Conservation (phyloP, 257 asterid species). For the Eucommia ulmoides region DNA sequence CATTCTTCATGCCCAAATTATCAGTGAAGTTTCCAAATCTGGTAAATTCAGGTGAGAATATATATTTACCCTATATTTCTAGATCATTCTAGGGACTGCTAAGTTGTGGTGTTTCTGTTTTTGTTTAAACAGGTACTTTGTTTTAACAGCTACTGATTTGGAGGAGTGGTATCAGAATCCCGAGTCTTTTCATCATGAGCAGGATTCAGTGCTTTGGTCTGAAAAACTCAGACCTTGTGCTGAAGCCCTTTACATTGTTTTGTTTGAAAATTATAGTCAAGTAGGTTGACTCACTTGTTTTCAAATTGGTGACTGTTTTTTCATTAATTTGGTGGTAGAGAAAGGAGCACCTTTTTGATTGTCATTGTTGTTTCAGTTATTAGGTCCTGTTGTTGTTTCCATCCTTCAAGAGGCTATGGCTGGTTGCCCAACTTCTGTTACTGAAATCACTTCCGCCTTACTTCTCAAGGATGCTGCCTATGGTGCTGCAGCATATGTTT, state of each 20-base stretch:
- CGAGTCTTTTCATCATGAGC: conserved; percentile 88
- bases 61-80: too few relatives aligned
- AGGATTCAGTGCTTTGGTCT: conserved; percentile 87
- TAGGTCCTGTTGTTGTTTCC: conserved; percentile 94
- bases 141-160: conserved; percentile 70
- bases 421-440: conserved; percentile 72
- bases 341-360: conserved; percentile 14
- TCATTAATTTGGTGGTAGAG: conserved; percentile 5
- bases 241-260: conserved; percentile 84
- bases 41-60: too few relatives aligned
- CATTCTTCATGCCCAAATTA: too few relatives aligned
- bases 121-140: conserved; percentile 70
- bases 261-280: conserved; percentile 86
- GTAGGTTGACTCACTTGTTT: conserved; percentile 32
- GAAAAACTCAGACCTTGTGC: conserved; percentile 97
- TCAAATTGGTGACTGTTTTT: conserved; percentile 6
- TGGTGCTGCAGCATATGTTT: conserved; percentile 94
- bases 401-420: conserved; percentile 96
- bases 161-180: conserved; percentile 92
- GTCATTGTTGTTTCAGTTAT: conserved; percentile 41
- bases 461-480: conserved; percentile 99
- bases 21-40: too few relatives aligned
- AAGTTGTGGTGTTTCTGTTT: conserved; percentile 12
- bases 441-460: conserved; percentile 66
- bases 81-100: too few relatives aligned